Evolutionary conservation across 805 yeast species (phyloP), one percentile per base, ranked within the genome.

Genomic region (Barnettozyma vustinii): DNA sequence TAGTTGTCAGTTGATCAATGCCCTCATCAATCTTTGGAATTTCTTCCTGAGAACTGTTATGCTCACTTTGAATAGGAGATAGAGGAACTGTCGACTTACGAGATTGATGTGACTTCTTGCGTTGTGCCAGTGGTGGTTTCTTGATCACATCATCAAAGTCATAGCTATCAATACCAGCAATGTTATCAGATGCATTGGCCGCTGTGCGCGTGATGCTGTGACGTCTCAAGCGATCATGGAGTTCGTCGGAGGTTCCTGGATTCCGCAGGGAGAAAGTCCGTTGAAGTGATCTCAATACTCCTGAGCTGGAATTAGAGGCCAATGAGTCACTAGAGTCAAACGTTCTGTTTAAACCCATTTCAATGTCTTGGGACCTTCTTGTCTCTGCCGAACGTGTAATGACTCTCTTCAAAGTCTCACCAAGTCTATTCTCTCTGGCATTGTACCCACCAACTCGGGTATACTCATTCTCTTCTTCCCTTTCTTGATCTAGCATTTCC

Each of bases 121-220:
- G 36, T 9, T 39, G 21, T 5, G 48, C 44, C 3, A 43, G 36
- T 2, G 37, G 37, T 5, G 60, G 58, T n/a, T 53, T 45, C 18
- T 40, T 9, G 12, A 55, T 39, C 5, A 51, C 16, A 37, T 59
- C 59, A 4, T 52, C 49, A 12, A 50, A 21, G 40, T 55, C 57
- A 45, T 54, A 64, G 43, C 61, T 57, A n/a, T 67, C 66, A 32
- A 72, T 68, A 5, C 79, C 80, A 2, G 79, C 79, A 40, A 74
- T 68, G 46, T 68, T 69, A 52, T 76, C 70, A 0, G 79, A 62
- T 44, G 73, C 69, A 7, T 60, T 56, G 2, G 75, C 76, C 2
- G 79, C 77, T 32, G 61, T 65, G 9, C 55, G 52, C 1, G 77
- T 69, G 44, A 76, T 68, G 27, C 68, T 69, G 7, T 73, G 73